These are phyloP conservation scores for Blastobotrys niveus DNA, from an alignment of 1,139 yeast species.

Conservation along the genomic window DNA sequence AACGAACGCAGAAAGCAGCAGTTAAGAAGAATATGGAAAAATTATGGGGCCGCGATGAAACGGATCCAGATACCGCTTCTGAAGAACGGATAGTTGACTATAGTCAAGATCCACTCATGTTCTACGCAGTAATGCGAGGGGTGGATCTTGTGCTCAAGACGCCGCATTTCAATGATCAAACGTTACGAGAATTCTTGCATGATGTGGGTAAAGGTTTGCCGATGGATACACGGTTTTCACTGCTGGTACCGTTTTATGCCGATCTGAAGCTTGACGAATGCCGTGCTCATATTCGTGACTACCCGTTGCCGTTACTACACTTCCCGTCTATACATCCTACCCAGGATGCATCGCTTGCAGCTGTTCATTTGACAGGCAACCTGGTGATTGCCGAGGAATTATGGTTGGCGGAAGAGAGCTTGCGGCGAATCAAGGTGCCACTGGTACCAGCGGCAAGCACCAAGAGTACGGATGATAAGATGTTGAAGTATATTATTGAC, in stretches of 20 bases:
- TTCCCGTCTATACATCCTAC: conserved; percentile 37
- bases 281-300: conserved; percentile 57
- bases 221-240: conserved; percentile 56
- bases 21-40: conserved; percentile 49
- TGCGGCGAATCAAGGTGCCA: conserved; percentile 60
- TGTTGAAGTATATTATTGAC: conserved; percentile 45
- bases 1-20: conserved; percentile 34
- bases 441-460: conserved; percentile 42
- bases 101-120: conserved; percentile 57
- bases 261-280: conserved; percentile 47
- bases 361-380: conserved; percentile 43
- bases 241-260: conserved; percentile 58
- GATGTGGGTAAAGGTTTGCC: conserved; percentile 84
- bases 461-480: conserved; percentile 33
- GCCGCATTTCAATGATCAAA: conserved; percentile 51
- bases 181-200: conserved; percentile 55
- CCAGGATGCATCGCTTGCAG: conserved; percentile 33
- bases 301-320: conserved; percentile 53
- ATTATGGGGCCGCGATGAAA: conserved; percentile 45
- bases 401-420: conserved; percentile 41
- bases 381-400: conserved; percentile 53
- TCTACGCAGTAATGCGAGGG: conserved; percentile 51
- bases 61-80: conserved; percentile 41
- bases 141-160: conserved; percentile 49
- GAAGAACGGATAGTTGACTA: conserved; percentile 56